Percentiles rank a stretch among this genome's conserved stretches.
Conservation (phyloP, 805 yeast species). For the Kazachstania viticola region DNA sequence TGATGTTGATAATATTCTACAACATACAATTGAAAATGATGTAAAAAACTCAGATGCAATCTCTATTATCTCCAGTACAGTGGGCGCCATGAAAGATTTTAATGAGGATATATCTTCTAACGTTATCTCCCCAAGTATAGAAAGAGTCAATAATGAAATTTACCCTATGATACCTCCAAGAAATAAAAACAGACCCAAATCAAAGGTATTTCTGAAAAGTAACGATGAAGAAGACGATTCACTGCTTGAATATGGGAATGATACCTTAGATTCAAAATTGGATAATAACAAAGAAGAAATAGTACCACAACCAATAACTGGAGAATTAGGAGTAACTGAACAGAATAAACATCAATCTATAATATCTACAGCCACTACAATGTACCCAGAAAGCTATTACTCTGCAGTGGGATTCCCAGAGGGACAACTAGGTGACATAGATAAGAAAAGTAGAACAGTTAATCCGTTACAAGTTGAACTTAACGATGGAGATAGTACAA, state of each 20-base stretch:
- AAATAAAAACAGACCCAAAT: conserved; percentile 23
- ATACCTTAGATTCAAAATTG: not conserved
- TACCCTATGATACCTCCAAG: conserved; percentile 27
- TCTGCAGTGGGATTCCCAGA: conserved; percentile 14
- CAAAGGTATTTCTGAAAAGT: conserved; percentile 10
- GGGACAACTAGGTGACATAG: too few species aligned
- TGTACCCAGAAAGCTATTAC: conserved; percentile 16
- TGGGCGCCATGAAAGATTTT: conserved; percentile 16
- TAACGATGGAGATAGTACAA: too few species aligned
- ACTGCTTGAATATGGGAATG: not conserved
- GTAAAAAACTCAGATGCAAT: not conserved
- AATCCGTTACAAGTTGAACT: too few species aligned
- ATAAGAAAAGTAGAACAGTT: too few species aligned
- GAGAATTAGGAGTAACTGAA: not conserved
- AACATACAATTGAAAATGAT: too few species aligned
- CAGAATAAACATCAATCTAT: not conserved
- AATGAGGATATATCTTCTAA: conserved; percentile 4
- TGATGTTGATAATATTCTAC: too few species aligned
- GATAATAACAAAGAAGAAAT: not conserved
- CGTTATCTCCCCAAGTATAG: conserved; percentile 9
- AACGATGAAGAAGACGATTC: not conserved
- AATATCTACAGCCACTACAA: conserved; percentile 2
- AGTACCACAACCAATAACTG: not conserved
- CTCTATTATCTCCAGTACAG: conserved; percentile 11
- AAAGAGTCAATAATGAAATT: conserved; percentile 9